These are phyloP conservation scores for Penicillium pancosmium DNA, from an alignment of 495 filamentous ascomycete species.

Conservation along the genomic window DNA sequence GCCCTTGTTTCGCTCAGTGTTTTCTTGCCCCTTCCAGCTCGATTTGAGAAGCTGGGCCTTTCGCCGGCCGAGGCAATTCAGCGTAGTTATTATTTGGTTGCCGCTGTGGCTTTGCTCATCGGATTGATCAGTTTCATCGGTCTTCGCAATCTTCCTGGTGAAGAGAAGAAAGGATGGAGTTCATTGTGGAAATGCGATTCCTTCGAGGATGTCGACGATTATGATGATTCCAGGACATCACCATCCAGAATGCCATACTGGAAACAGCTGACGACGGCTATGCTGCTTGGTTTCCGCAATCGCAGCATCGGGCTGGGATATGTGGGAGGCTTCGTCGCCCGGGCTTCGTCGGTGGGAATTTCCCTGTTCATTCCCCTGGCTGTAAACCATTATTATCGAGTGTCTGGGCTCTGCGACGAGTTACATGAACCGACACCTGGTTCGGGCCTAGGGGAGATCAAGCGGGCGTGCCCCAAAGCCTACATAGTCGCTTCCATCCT, in stretches of 20 bases:
- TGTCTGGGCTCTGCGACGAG: conserved; percentile 74
- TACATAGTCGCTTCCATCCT: conserved; percentile 84
- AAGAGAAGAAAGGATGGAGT: conserved; percentile 72
- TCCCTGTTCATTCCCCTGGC: conserved; percentile 92
- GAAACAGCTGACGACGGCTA: conserved; percentile 59
- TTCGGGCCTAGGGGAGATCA: conserved; percentile 62
- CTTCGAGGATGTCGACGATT: conserved; percentile 4
- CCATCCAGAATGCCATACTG: conserved; percentile 32
- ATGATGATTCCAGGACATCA: neutral
- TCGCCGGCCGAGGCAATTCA: conserved; percentile 70
- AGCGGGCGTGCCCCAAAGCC: conserved; percentile 76
- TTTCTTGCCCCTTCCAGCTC: conserved; percentile 85
- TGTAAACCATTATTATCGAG: conserved; percentile 85
- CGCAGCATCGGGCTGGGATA: conserved; percentile 83
- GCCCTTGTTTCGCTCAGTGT: conserved; percentile 78
- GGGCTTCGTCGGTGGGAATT: conserved; percentile 93
- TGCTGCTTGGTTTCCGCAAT: conserved; percentile 73
- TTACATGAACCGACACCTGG: conserved; percentile 55
- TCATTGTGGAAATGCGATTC: conserved; percentile 36
- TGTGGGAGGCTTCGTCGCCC: conserved; percentile 90
- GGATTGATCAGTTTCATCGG: conserved; percentile 78
- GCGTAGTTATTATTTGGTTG: conserved; percentile 84
- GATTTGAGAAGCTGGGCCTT: conserved; percentile 67
- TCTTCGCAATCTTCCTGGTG: conserved; percentile 73
- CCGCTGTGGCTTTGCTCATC: conserved; percentile 68